Evolutionary conservation across 768 basidiomycete genomes (phyloP).

Genomic region (Mycena galericulata): DNA sequence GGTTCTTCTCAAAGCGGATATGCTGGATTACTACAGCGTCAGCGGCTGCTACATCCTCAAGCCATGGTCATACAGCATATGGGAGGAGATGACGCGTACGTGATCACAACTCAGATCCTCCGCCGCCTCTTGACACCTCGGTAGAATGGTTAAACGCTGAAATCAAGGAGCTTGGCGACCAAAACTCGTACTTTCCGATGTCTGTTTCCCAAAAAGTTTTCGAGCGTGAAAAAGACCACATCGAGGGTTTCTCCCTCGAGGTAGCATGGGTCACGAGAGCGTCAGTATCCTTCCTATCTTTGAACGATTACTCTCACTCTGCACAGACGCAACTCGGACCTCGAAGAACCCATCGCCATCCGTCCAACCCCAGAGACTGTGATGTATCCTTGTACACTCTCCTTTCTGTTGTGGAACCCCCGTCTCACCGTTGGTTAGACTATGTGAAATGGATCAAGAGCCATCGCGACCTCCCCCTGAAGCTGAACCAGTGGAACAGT

Average conservation of each 20-base stretch:
- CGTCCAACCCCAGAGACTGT: constrained; percentile 98
- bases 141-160: constrained; percentile 92
- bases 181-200: constrained; percentile 99
- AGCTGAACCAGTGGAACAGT: constrained; percentile 99
- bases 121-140: constrained; percentile 4
- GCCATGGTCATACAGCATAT: constrained; percentile 97
- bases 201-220: constrained; percentile 93
- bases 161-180: constrained; percentile 95
- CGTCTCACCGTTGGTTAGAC: constrained; percentile 59
- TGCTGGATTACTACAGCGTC: constrained; percentile 99
- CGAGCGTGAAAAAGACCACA: constrained; percentile 97
- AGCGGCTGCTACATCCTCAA: constrained; percentile 99
- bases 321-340: constrained; percentile 87
- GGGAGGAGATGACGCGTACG: constrained; percentile 94
- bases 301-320: too few species aligned
- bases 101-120: neutral
- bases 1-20: constrained; percentile 98
- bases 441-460: constrained; percentile 99
- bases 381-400: constrained; percentile 94
- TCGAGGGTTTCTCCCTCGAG: constrained; percentile 99
- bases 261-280: constrained; percentile 99
- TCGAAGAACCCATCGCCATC: constrained; percentile 98
- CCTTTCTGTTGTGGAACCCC: too few species aligned
- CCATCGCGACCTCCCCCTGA: constrained; percentile 96
- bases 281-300: constrained; percentile 59